Conservation (phyloP, 257 asterid species). For the Gardenia jasminoides region DNA sequence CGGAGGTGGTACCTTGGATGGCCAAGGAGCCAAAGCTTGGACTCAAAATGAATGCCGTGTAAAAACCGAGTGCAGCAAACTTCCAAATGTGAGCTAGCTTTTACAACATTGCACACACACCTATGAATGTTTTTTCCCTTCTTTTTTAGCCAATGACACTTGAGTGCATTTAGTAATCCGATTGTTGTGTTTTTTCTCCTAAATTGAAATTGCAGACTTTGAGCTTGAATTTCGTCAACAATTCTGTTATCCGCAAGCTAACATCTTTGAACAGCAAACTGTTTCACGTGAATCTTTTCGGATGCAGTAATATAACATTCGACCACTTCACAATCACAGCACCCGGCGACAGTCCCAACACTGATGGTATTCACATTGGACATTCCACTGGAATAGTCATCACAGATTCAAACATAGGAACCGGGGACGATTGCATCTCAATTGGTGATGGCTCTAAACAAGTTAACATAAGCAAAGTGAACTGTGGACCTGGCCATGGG, state of each 20-base stretch:
- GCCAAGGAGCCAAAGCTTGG: constrained; percentile 47
- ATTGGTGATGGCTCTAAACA: constrained; percentile 25
- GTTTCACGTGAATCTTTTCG: constrained; percentile 7
- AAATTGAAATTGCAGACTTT: constrained; percentile 18
- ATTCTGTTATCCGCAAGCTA: constrained; percentile 3
- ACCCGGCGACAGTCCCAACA: constrained; percentile 25
- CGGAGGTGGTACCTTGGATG: constrained; percentile 46
- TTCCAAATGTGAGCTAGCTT: constrained; percentile 20
- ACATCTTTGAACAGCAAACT: constrained; percentile 19
- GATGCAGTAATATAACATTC: constrained; percentile 6
- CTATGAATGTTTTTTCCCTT: too few species aligned
- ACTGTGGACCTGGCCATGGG: constrained; percentile 38
- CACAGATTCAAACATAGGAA: neutral
- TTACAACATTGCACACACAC: too few species aligned
- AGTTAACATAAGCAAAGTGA: constrained; percentile 9
- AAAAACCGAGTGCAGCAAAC: constrained; percentile 24
- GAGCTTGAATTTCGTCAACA: constrained; percentile 12
- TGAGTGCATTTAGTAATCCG: too few species aligned
- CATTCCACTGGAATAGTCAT: constrained; percentile 3
- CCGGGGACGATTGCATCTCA: constrained; percentile 34
- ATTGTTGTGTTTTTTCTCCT: neutral
- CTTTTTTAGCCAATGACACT: too few species aligned
- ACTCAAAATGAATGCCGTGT: constrained; percentile 41
- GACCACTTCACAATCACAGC: neutral
- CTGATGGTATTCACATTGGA: constrained; percentile 31